Base-by-base conservation (phyloP, 371 early-diverging fungal species). In the Mortierella sp. region DNA sequence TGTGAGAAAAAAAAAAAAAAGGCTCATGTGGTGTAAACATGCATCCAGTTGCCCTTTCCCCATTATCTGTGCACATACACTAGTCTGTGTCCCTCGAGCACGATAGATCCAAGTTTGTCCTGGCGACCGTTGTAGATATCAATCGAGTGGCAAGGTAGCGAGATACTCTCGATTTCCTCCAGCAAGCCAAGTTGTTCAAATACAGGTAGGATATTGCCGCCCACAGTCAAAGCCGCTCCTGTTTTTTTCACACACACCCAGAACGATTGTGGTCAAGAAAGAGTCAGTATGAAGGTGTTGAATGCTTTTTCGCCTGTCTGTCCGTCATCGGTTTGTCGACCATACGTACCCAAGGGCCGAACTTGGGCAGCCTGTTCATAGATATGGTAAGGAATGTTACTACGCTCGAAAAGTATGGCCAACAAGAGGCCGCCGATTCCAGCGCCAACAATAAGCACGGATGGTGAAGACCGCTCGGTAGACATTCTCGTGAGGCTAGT, bases 331-430 rank as follows among this genome's bases (percentile, higher is more conserved):
- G 45, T 18, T 43, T 5, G 5, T 9, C 7, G 3, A 23, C 9
- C 24, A 9, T n/a, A 10, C 38, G 7, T 34, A 57, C 58, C 48
- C 10, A 58, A 28, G 16, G 60, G 60, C 26, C 43, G 39, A 3
- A 59, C 41, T 34, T 27, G 50, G 13, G 27, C 7, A 3, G 42
- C 51, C 0, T 34, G 19, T 16, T 48, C 60, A 42, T 14, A 50
- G 4, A 41, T 34, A 24, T 49, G 60, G 28, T 59, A 39, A 12
- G 60, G 60, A 7, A 50, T 39, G 26, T 47, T 47, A 19, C 26
- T 19, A 19, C 42, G 42, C 21, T 62, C 62, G 21, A 62, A 28
- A 24, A 53, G 54, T 2, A 54, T 54, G 16, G 54, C 62, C 34
- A 62, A 19, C n/a, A 52, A 12, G 6, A 62, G 26, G 16, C 62